These are phyloP conservation scores for Albifimbria verrucaria DNA, from an alignment of 2,329 filamentous ascomycete species.

Conservation along the genomic window DNA sequence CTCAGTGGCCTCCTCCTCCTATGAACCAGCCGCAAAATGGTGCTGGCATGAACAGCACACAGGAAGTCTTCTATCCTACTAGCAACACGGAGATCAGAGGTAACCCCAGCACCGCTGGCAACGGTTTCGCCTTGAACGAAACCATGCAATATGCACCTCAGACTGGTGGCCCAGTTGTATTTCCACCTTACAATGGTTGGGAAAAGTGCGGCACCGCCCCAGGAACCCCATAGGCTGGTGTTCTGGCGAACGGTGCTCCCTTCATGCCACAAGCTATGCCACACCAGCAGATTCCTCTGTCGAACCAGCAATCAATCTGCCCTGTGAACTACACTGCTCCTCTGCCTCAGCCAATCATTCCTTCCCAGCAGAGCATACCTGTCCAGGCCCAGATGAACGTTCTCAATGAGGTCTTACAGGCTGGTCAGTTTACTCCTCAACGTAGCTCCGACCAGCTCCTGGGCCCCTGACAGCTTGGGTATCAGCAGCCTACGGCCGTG, in stretches of 20 bases:
- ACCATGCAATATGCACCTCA: background rate
- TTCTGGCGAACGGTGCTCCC: conserved; percentile 8
- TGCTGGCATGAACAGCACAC: background rate
- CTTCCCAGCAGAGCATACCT: background rate
- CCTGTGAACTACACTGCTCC: background rate
- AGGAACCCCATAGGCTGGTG: conserved; percentile 20
- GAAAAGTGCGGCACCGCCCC: background rate
- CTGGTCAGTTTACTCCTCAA: background rate
- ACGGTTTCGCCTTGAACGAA: background rate
- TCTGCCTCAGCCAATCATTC: background rate
- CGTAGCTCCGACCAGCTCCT: background rate
- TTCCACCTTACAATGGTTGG: conserved; percentile 14
- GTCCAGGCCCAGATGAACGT: background rate
- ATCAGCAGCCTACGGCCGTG: background rate
- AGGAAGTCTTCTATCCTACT: background rate
- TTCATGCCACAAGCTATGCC: background rate
- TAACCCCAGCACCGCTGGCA: background rate
- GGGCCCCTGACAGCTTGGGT: background rate
- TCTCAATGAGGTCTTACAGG: background rate
- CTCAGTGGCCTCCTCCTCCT: background rate
- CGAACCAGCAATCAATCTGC: conserved; percentile 3
- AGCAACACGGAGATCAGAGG: background rate
- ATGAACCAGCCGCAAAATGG: background rate
- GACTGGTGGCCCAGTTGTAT: background rate
- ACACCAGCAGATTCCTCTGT: background rate